These are phyloP conservation scores for Rasamsonia emersonii DNA, from an alignment of 2,329 filamentous ascomycete genomes.

Conservation along the genomic window DNA sequence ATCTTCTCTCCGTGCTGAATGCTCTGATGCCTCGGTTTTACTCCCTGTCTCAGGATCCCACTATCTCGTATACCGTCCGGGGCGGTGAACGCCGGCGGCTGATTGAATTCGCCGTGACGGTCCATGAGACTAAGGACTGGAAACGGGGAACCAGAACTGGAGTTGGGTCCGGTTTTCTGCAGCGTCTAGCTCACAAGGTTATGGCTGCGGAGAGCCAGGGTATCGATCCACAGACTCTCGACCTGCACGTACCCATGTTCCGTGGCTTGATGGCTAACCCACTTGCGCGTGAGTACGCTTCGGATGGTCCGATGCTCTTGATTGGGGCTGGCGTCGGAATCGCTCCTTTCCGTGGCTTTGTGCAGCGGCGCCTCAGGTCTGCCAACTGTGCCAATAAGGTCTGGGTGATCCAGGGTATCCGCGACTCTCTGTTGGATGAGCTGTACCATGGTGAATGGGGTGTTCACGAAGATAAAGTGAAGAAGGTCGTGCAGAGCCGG, in stretches of 20 bases:
- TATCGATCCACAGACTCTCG: conserved; percentile 40
- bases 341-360: conserved; percentile 94
- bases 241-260: conserved; percentile 89
- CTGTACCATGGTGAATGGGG: conserved; percentile 96
- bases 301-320: conserved; percentile 93
- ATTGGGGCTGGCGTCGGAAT: conserved; percentile 96
- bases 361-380: conserved; percentile 84
- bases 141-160: conserved; percentile 64
- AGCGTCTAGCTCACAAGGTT: conserved; percentile 68
- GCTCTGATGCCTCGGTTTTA: conserved; percentile 97
- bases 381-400: conserved; percentile 97
- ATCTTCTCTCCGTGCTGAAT: conserved; percentile 69
- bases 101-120: conserved; percentile 92
- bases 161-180: conserved; percentile 87
- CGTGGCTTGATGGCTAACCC: conserved; percentile 97
- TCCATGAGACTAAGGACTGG: conserved; percentile 83
- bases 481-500: conserved; percentile 69
- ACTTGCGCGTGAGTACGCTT: conserved; percentile 79
- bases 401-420: conserved; percentile 88
- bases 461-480: conserved; percentile 78
- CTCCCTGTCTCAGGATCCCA: conserved; percentile 91
- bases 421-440: conserved; percentile 91
- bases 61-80: conserved; percentile 62
- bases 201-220: conserved; percentile 59
- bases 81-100: conserved; percentile 66